Base-by-base conservation (phyloP, 345 rosid species). In the Isatis tinctoria region DNA sequence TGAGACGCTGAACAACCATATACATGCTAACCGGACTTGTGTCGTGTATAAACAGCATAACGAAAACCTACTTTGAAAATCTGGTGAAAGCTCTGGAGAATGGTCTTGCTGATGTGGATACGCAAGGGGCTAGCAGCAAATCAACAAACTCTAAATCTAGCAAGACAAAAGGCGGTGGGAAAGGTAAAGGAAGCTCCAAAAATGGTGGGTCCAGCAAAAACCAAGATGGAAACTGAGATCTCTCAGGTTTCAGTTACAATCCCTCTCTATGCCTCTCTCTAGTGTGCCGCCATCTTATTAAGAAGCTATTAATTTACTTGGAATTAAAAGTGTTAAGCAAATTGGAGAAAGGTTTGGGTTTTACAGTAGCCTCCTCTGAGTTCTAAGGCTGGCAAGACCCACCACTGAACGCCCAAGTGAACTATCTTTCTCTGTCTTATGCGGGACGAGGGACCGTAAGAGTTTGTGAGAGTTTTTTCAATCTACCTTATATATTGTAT, bases 1-100 rank as follows among this genome's bases (percentile, higher is more conserved):
- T 59, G 28, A 60, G 37, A 24, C 60, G 37, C 24, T 24, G 28
- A 72, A 27, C 36, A 65, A 65, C 9, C 58, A 33, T 11, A 33
- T 58, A 9, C 45, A 36, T 58, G 52, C 79, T 75, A 75, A 75
- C 60, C 4, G 32, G 22, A 30, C 22, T 62, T 71, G 17, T 22
- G 39, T 70, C 9, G 3, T 74, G 12, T 57, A 5, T 63, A 5
- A 52, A 78, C 96, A 92, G 97, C 60, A 95, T 90, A 48, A 92
- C 97, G 6, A 88, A 85, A 76, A 90, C 82, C 66, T 90, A 85
- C 80, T 92, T 92, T 10, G 96, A 90, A 80, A 92, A 90, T 80
- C 81, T 92, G 72, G 91, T 92, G 57, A 87, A 85, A 74, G 96
- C 96, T 17, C 76, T 92, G 60, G 96, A 92, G 85, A 92, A 85